Percentiles rank a stretch among this genome's conserved stretches.
Conservation (phyloP, 805 yeast species). For the Soucietia sequanensis region DNA sequence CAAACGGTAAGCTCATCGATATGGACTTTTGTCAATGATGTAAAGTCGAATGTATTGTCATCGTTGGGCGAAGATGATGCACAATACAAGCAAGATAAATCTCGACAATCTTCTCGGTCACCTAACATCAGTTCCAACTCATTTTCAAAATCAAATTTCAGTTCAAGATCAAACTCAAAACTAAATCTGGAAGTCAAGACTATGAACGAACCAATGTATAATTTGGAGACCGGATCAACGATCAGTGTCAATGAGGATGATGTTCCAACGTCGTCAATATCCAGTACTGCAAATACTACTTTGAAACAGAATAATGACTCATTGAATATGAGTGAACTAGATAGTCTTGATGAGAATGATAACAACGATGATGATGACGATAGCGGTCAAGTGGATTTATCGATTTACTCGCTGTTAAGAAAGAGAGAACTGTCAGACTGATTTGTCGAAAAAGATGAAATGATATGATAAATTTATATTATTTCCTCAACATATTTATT, state of each 20-base stretch:
- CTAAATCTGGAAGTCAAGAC: too few relatives aligned
- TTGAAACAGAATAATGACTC: too few relatives aligned
- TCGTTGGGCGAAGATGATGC: constrained; percentile 19
- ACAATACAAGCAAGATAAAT: background rate
- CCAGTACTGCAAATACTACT: too few relatives aligned
- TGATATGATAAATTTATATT: too few relatives aligned
- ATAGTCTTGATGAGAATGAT: constrained; percentile 14
- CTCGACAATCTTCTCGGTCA: too few relatives aligned
- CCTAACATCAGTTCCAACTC: background rate
- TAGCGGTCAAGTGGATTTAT: constrained; percentile 26
- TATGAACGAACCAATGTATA: constrained; percentile 14
- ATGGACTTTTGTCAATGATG: constrained; percentile 45
- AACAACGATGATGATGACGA: constrained; percentile 15
- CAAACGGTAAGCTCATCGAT: constrained; percentile 41
- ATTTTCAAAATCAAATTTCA: too few relatives aligned
- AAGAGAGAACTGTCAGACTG: constrained; percentile 1
- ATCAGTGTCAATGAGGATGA: constrained; percentile 12
- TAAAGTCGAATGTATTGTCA: constrained; percentile 32
- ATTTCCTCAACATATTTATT: too few relatives aligned
- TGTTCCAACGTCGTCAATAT: background rate
- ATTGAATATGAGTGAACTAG: constrained; percentile 1
- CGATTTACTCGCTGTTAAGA: constrained; percentile 21
- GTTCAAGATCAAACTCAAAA: background rate
- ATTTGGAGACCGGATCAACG: constrained; percentile 26
- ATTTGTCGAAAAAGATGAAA: too few relatives aligned